phyloP scores from a whole-genome alignment of 1,139 yeast species.

The Blastobotrys elegans region DNA sequence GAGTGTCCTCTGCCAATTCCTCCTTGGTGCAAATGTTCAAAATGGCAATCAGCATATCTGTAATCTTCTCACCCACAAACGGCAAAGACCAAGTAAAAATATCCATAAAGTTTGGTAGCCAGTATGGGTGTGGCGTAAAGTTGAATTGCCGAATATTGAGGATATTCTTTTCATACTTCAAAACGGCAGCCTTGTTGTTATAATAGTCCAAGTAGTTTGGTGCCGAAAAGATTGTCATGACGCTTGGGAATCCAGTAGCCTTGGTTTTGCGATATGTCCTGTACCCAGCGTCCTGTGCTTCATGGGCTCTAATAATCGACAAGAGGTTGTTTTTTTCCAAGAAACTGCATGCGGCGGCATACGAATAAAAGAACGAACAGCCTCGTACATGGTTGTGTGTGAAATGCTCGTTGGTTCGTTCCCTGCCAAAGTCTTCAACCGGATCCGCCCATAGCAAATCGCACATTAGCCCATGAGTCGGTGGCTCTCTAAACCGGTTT shows the following conservation, averaged over 20 bases:
- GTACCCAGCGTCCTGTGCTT: slow-evolving; percentile 97
- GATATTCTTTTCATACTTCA: slow-evolving; percentile 82
- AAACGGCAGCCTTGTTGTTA: slow-evolving; percentile 92
- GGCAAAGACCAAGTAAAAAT: slow-evolving; percentile 98
- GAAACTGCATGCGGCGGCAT: slow-evolving; percentile 77
- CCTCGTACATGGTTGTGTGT: slow-evolving; percentile 77
- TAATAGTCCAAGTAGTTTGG: slow-evolving; percentile 93
- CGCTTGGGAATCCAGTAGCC: slow-evolving; percentile 86
- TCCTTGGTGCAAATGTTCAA: slow-evolving; percentile 93
- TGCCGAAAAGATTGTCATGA: slow-evolving; percentile 90
- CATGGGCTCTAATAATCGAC: slow-evolving; percentile 90
- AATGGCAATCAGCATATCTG: slow-evolving; percentile 88
- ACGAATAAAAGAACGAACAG: slow-evolving; percentile 87
- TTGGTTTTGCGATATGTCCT: slow-evolving; percentile 87
- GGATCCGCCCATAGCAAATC: slow-evolving; percentile 98
- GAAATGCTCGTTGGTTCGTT: slow-evolving; percentile 52
- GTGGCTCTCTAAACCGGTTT: slow-evolving; percentile 87
- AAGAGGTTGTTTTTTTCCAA: slow-evolving; percentile 73
- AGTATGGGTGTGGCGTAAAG: slow-evolving; percentile 91
- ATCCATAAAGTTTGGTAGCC: slow-evolving; percentile 97
- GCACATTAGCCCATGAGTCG: slow-evolving; percentile 91
- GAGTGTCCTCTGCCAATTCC: slow-evolving; percentile 69
- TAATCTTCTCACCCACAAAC: slow-evolving; percentile 92
- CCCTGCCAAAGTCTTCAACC: slow-evolving; percentile 77
- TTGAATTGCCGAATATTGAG: slow-evolving; percentile 96